Conservation (phyloP, 139 green algal genomes). For the Yamagishiella unicocca region DNA sequence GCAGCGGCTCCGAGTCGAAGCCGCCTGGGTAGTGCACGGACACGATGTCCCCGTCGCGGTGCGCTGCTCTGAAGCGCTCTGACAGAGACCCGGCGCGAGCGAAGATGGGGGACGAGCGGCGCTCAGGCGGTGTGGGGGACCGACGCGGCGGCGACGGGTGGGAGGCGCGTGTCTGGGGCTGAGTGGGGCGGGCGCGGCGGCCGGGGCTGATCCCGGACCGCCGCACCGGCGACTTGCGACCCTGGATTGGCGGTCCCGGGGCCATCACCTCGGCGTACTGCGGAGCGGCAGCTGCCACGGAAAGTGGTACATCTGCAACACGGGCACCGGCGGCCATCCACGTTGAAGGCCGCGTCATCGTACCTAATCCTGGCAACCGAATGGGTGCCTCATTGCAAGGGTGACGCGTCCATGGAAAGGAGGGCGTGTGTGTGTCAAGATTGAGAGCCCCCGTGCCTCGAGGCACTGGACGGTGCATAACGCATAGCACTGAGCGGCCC, state of each 20-base stretch:
- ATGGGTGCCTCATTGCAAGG: too few species aligned
- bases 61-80: conserved; percentile 27
- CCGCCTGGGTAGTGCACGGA: conserved; percentile 15
- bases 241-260: neutral
- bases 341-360: too few species aligned
- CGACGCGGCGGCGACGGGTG: neutral
- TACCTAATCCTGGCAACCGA: too few species aligned
- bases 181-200: neutral
- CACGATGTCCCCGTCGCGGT: neutral
- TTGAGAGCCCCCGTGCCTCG: too few species aligned
- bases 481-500: too few species aligned
- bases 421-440: too few species aligned
- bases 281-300: too few species aligned
- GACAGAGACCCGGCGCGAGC: conserved; percentile 1
- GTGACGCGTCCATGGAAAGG: too few species aligned
- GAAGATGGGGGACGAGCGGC: neutral
- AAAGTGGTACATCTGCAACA: too few species aligned
- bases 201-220: conserved; percentile 10
- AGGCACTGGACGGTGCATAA: too few species aligned
- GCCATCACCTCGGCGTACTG: too few species aligned
- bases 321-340: too few species aligned
- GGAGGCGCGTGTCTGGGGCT: neutral
- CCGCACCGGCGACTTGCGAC: neutral
- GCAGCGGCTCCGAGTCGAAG: neutral
- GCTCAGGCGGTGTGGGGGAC: neutral